phyloP scores from a whole-genome alignment of 495 filamentous ascomycete genomes.

The Aspergillus biplanus region DNA sequence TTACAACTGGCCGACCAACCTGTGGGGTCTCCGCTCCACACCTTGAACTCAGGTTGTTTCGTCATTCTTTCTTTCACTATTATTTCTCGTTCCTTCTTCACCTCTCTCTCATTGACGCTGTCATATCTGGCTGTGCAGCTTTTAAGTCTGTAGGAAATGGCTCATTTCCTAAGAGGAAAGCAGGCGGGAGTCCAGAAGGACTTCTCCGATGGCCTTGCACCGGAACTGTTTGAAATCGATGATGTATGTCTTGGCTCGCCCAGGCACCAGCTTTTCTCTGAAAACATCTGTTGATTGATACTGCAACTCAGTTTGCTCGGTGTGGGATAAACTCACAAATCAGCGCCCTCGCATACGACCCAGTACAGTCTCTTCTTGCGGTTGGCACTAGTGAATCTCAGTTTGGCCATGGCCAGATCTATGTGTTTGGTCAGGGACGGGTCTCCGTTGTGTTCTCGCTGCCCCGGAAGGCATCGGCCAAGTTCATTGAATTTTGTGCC shows the following conservation, averaged over 20 bases:
- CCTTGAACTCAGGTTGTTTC: conserved; percentile 25
- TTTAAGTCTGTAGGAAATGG: conserved; percentile 55
- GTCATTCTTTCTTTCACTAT: conserved; percentile 26
- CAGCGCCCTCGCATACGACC: conserved; percentile 83
- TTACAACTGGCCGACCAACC: not conserved
- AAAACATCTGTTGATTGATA: conserved; percentile 20
- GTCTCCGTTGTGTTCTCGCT: conserved; percentile 70
- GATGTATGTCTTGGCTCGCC: conserved; percentile 59
- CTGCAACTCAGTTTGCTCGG: conserved; percentile 62
- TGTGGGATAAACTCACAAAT: conserved; percentile 90
- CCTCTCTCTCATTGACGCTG: conserved; percentile 9
- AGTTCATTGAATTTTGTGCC: conserved; percentile 72
- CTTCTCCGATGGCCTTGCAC: conserved; percentile 75
- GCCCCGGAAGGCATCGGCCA: conserved; percentile 68
- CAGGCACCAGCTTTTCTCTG: conserved; percentile 32
- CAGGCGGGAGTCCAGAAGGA: conserved; percentile 92
- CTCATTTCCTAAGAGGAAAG: conserved; percentile 85
- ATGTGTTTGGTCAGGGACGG: conserved; percentile 85
- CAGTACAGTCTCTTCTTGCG: conserved; percentile 90
- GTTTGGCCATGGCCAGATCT: conserved; percentile 80
- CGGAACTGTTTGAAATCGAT: conserved; percentile 78
- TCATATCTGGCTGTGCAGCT: conserved; percentile 5
- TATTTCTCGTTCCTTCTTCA: conserved; percentile 23
- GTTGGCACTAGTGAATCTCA: conserved; percentile 84
- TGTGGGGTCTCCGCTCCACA: conserved; percentile 33